These are phyloP conservation scores for Gossypium trilobum DNA, from an alignment of 441 rosid species.

Conservation along the genomic window DNA sequence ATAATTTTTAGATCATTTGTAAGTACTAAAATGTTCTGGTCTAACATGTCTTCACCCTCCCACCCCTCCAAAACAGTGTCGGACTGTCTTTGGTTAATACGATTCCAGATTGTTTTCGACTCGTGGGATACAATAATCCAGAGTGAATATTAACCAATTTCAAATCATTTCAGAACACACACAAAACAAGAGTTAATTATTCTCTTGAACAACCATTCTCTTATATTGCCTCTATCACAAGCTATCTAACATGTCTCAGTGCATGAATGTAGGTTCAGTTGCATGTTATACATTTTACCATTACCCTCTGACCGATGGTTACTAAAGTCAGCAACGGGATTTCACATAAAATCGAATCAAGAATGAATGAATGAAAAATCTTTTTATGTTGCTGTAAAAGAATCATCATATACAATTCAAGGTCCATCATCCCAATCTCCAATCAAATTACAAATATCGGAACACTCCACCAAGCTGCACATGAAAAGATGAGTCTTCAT, in stretches of 20 bases:
- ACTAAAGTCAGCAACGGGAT: background rate
- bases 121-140: background rate
- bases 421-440: conserved; percentile 73
- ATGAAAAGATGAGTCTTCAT: background rate
- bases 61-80: background rate
- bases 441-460: conserved; percentile 80
- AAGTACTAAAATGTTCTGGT: too few species aligned
- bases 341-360: background rate
- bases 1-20: too few species aligned
- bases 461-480: conserved; percentile 87
- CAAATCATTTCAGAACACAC: background rate
- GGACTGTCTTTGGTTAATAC: background rate
- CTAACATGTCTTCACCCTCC: background rate
- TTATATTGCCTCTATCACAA: background rate
- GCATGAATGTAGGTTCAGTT: background rate
- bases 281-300: background rate
- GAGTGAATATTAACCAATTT: background rate
- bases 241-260: background rate
- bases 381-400: background rate
- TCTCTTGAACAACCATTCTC: background rate
- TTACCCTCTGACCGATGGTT: background rate
- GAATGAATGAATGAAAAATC: background rate
- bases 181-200: background rate
- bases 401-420: conserved; percentile 17
- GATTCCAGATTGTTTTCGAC: background rate